Evolutionary conservation across 2,329 filamentous ascomycete genomes (phyloP).

Genomic region (Coleophoma eucalyptorum): DNA sequence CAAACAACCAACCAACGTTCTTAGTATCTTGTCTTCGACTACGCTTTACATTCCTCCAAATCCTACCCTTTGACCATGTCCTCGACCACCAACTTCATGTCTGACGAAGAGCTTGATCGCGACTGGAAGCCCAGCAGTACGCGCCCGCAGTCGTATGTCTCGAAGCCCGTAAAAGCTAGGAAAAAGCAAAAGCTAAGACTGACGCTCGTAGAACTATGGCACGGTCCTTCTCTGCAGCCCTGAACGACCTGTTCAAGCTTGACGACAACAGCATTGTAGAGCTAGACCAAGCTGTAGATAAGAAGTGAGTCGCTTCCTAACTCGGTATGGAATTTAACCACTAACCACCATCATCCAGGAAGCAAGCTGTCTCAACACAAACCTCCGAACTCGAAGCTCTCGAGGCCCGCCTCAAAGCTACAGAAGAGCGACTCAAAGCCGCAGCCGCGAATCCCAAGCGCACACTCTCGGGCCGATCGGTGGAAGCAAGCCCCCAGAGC

Average conservation of each 20-base stretch:
- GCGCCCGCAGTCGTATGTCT: conserved; percentile 80
- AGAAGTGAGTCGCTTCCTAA: conserved; percentile 56
- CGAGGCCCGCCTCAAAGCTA: conserved; percentile 77
- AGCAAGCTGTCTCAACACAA: conserved; percentile 71
- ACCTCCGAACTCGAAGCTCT: conserved; percentile 80
- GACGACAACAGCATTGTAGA: conserved; percentile 75
- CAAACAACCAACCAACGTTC: no score
- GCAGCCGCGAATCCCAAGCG: conserved; percentile 5
- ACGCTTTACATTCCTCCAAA: no score
- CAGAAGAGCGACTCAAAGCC: conserved; percentile 70
- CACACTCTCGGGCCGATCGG: conserved; percentile 5
- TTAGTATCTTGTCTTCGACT: no score
- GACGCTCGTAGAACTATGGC: conserved; percentile 68
- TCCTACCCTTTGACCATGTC: no score
- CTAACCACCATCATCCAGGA: conserved; percentile 46
- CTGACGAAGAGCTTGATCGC: conserved; percentile 68
- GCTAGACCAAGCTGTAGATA: conserved; percentile 70
- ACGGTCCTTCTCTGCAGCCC: conserved; percentile 77
- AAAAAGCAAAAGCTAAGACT: conserved; percentile 1
- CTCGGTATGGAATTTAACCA: background rate
- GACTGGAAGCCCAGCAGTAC: conserved; percentile 74
- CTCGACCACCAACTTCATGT: conserved; percentile 19
- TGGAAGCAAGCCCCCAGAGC: conserved; percentile 7
- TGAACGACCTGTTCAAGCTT: conserved; percentile 87
- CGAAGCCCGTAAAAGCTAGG: background rate